phyloP scores from a whole-genome alignment of 345 rosid genomes.

The Citrus maxima region DNA sequence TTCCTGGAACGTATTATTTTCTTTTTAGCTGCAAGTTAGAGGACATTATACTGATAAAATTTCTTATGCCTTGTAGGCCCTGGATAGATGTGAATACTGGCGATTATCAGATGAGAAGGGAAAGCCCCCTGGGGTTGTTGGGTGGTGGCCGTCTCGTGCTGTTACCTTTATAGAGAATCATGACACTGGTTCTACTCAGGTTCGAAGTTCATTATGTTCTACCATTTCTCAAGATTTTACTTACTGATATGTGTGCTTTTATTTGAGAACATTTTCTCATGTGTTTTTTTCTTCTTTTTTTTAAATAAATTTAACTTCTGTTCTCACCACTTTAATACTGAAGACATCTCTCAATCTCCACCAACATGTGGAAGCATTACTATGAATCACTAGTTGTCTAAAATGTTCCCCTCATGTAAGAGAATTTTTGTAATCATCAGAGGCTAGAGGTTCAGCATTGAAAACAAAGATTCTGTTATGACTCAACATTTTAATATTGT shows the following conservation, averaged over 20 bases:
- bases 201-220: slow-evolving; percentile 21
- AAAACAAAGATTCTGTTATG: neutral
- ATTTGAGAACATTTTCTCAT: neutral
- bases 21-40: neutral
- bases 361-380: neutral
- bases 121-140: slow-evolving; percentile 94
- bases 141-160: slow-evolving; percentile 99
- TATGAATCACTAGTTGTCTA: neutral
- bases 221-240: neutral
- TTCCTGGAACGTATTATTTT: neutral
- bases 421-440: neutral
- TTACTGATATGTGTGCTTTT: neutral
- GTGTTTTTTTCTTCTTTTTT: neutral
- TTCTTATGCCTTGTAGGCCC: slow-evolving; percentile 38
- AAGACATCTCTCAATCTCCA: neutral
- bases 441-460: no score
- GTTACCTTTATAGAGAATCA: slow-evolving; percentile 96
- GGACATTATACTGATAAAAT: neutral
- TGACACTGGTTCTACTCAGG: slow-evolving; percentile 99
- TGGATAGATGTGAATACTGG: slow-evolving; percentile 91
- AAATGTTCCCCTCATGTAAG: neutral
- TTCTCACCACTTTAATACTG: neutral
- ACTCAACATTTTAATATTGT: neutral
- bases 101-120: slow-evolving; percentile 85
- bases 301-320: neutral